Evolutionary conservation across 495 filamentous ascomycete genomes (phyloP), one percentile per base, ranked within the genome.

Genomic region (Tuber umbilicatum): DNA sequence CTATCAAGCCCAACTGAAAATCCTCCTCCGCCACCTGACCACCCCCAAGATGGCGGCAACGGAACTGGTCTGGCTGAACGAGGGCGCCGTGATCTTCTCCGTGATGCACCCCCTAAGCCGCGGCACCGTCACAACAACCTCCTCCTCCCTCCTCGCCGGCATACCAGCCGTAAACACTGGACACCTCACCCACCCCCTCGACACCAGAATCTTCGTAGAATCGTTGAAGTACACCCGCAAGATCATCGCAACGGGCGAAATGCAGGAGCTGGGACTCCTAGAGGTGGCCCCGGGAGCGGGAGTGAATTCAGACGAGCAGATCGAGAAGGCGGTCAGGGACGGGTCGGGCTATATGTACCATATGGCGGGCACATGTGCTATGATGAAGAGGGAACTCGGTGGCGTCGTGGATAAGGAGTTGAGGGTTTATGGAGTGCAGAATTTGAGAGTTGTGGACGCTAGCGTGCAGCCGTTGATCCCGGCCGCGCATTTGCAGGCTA

Each of bases 391-490:
- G 60, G 83, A 84, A 43, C 71, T 83, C 5, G 86, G 86, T 38
- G 87, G 86, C 27, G 86, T 88, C 19, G 80, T 84, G 9, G 82
- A 85, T 68, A 23, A 76, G 3, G 64, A 83, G 23, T 77, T 89
- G 47, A 81, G 74, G 70, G 86, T 88, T 0, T 86, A 88, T 77
- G 87, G 87, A 0, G 82, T 84, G 1, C 78, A 75, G 67, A 85
- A 85, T 68, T 72, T 89, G 50, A 82, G 87, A 2, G 84, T 88
- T 1, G 83, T 87, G 5, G 87, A 89, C 80, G 87, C 86, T 6
- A 86, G 85, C n/a, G 79, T 90, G 14, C 81, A 89, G 37, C 89
- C 89, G 12, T 78, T 90, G 72, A 84, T 88, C 12, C 83, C 88
- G 7, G 82, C 84, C 17, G 86, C 85, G 0, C 87, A 90, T 81